phyloP scores from a whole-genome alignment of 2,329 filamentous ascomycete genomes.

The Iodosphaeria phyllophila region DNA sequence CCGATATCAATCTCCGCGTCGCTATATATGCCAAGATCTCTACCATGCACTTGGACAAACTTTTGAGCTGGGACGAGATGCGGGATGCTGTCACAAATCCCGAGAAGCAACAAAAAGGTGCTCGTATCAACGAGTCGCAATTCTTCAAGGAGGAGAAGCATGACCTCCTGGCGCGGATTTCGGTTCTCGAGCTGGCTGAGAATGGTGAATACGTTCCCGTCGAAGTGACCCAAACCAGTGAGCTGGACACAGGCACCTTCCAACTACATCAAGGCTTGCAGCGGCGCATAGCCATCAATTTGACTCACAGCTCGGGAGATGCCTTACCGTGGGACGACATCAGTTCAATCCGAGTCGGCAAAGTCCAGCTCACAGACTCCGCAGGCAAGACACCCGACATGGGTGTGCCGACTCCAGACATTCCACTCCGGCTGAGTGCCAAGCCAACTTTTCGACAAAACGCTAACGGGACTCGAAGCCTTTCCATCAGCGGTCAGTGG shows the following conservation, averaged over 20 bases:
- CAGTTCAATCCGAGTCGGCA: constrained; percentile 56
- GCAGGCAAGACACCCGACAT: constrained; percentile 72
- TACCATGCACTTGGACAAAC: constrained; percentile 85
- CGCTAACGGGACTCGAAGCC: constrained; percentile 73
- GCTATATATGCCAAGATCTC: constrained; percentile 86
- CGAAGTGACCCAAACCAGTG: constrained; percentile 73
- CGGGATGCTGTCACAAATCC: constrained; percentile 53
- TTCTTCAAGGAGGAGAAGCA: constrained; percentile 89
- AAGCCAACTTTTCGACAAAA: constrained; percentile 69
- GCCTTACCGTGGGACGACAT: constrained; percentile 79
- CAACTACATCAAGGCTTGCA: constrained; percentile 93
- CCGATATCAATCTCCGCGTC: constrained; percentile 59
- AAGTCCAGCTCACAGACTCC: constrained; percentile 67
- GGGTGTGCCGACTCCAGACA: constrained; percentile 50
- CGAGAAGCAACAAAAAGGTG: constrained; percentile 33
- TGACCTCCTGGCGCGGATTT: constrained; percentile 73
- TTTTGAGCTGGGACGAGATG: constrained; percentile 98
- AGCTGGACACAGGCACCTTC: constrained; percentile 75
- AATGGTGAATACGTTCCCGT: constrained; percentile 81
- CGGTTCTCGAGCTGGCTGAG: constrained; percentile 83
- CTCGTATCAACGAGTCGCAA: constrained; percentile 74
- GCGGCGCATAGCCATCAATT: constrained; percentile 65
- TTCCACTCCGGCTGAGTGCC: constrained; percentile 58
- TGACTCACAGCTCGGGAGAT: constrained; percentile 85
- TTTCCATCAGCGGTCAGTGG: constrained; percentile 85